phyloP scores from a whole-genome alignment of 495 filamentous ascomycete species.

The Penicillium salamii region DNA sequence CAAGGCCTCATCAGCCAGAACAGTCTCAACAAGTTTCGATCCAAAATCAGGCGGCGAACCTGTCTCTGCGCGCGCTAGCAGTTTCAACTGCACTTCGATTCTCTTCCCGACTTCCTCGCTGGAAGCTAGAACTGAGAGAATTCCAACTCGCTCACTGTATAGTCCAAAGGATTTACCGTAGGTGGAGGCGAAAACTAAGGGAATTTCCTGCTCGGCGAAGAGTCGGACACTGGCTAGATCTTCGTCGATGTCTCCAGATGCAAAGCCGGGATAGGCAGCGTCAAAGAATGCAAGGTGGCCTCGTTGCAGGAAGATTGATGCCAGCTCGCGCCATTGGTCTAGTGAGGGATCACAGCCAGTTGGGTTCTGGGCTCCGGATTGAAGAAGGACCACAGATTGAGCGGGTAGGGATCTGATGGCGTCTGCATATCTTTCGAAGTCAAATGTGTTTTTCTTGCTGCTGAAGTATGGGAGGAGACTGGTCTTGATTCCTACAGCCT shows the following conservation, averaged over 20 bases:
- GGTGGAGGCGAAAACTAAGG: conserved; percentile 13
- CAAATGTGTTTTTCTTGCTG: conserved; percentile 11
- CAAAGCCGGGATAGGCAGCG: conserved; percentile 16
- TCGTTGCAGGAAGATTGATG: conserved; percentile 7
- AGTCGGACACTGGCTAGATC: conserved; percentile 11
- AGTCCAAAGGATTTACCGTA: conserved; percentile 18
- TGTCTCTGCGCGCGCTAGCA: conserved; percentile 11
- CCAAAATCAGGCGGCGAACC: conserved; percentile 17
- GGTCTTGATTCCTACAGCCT: conserved; percentile 11
- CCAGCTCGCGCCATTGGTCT: conserved; percentile 11
- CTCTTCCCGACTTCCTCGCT: conserved; percentile 7
- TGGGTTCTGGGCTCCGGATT: conserved; percentile 16
- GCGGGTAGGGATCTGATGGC: conserved; percentile 8
- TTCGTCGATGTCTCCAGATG: conserved; percentile 13
- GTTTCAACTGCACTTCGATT: conserved; percentile 7
- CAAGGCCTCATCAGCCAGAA: conserved; percentile 7
- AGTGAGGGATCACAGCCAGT: conserved; percentile 16
- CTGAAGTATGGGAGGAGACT: conserved; percentile 11
- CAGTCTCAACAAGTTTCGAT: conserved; percentile 11
- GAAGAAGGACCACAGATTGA: conserved; percentile 17
- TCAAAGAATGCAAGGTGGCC: conserved; percentile 20
- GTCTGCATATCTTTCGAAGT: conserved; percentile 5
- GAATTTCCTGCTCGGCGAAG: conserved; percentile 12
- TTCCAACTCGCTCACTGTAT: conserved; percentile 17
- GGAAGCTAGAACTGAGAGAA: conserved; percentile 10